Percentiles rank a stretch among this genome's conserved stretches.
Conservation (phyloP, 495 filamentous ascomycete species). For the Penicillium mononematosum region DNA sequence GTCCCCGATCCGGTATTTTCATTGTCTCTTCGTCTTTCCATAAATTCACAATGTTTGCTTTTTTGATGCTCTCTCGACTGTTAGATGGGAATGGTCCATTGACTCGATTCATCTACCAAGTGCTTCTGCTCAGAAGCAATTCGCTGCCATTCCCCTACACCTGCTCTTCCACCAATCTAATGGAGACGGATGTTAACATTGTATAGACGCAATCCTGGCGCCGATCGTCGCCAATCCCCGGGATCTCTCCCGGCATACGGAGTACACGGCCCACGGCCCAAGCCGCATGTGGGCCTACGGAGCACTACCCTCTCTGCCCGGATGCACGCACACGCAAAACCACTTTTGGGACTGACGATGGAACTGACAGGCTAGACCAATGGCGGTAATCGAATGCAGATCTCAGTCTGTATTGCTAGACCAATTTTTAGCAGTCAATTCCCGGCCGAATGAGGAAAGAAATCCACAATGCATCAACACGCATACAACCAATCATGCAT, state of each 20-base stretch:
- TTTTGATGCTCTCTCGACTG: not conserved
- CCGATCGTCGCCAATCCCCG: slow-evolving; percentile 18
- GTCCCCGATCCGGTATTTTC: not conserved
- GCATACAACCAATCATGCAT: slow-evolving; percentile 10
- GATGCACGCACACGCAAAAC: not conserved
- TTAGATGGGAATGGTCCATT: not conserved
- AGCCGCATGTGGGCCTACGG: slow-evolving; percentile 27
- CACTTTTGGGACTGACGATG: not conserved
- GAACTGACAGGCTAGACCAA: slow-evolving; percentile 12
- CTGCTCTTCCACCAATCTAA: not conserved
- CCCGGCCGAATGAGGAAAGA: slow-evolving; percentile 7
- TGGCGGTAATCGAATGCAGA: slow-evolving; percentile 2
- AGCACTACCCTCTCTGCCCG: slow-evolving; percentile 14
- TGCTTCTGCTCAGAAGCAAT: not conserved
- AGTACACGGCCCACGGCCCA: slow-evolving; percentile 14
- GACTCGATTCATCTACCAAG: not conserved
- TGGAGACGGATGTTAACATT: not conserved
- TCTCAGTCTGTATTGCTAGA: slow-evolving; percentile 16
- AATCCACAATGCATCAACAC: slow-evolving; percentile 13
- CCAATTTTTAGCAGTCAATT: slow-evolving; percentile 1
- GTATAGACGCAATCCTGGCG: slow-evolving; percentile 18
- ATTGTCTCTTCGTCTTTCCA: slow-evolving; percentile 15
- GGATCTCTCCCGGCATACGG: slow-evolving; percentile 20
- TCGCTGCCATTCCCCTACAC: not conserved
- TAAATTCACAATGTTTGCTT: not conserved